Evolutionary conservation across 78 protist species (phyloP), one percentile per base, ranked within the genome.

Genomic region (Dictyostelium capitatum): DNA sequence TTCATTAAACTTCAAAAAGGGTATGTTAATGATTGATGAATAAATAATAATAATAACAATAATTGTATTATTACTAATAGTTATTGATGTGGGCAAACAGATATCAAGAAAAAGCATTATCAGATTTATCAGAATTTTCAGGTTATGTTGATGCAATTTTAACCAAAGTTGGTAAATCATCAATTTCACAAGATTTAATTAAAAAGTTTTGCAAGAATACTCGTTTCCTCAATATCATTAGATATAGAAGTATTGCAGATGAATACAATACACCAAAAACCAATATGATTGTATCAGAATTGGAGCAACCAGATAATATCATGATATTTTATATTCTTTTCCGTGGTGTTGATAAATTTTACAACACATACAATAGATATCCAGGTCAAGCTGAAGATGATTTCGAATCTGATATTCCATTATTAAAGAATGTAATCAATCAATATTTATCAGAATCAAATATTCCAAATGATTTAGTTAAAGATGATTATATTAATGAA

Each of bases 1-100:
- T 97, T 92, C 74, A 53, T 97, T 57, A 59, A 51, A 30, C 91
- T 97, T 37, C 98, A 97, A 89, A 89, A 67, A 48, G 4, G 96
- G 91, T 97, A 79, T 37, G 8, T 50, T 59, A 1, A 3, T 37
- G 43, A n/a, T n/a, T 37, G 43, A 2, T 37, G 43, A 17, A 1
- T 19, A 17, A 17, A 3, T 19, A 54, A 54, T 12, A 19, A 19
- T 54, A 12, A 64, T 64, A 64, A 64, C 23, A 23, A 28, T 28
- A 23, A 5, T 65, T 37, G 43, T 2, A 37, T 37, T 37, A 37
- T 37, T 37, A 37, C 43, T n/a, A n/a, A n/a, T n/a, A n/a, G n/a
- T n/a, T n/a, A n/a, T n/a, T n/a, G n/a, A n/a, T n/a, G n/a, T n/a
- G n/a, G n/a, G n/a, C n/a, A n/a, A n/a, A n/a, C 69, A 92, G 96